Percentiles rank a stretch among this genome's conserved stretches.
Conservation (phyloP, 371 early-diverging fungal genomes). For the Mortierella sp. region DNA sequence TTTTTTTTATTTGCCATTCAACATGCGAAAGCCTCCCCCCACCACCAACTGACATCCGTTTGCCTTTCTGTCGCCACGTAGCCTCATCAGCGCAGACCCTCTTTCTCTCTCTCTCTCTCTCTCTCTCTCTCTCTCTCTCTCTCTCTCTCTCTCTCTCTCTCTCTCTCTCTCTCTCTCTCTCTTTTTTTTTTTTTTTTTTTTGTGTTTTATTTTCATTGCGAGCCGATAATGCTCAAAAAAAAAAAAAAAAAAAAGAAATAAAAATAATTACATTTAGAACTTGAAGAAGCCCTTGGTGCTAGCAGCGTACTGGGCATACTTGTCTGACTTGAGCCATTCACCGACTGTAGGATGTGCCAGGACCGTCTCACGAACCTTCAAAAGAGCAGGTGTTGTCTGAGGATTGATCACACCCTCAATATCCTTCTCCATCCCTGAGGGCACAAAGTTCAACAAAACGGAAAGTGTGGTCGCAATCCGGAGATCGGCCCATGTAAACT, state of each 20-base stretch:
- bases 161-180: no score
- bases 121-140: no score
- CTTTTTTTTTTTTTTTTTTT: no score
- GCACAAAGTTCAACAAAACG: conserved; percentile 2
- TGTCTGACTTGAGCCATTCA: no score
- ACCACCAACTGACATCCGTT: no score
- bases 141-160: no score
- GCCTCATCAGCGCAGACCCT: no score
- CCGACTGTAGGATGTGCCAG: neutral
- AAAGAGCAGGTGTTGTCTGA: conserved; percentile 9
- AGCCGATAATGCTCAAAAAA: neutral
- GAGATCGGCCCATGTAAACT: conserved; percentile 12
- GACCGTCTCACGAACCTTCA: conserved; percentile 12
- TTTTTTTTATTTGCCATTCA: no score
- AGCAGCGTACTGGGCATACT: neutral
- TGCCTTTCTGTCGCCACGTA: no score
- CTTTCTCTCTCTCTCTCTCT: no score
- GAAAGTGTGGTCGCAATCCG: neutral
- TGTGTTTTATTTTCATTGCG: neutral
- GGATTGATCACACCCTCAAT: conserved; percentile 2
- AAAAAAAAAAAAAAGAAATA: neutral
- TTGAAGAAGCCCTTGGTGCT: conserved; percentile 2
- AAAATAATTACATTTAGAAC: neutral
- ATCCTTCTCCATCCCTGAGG: neutral
- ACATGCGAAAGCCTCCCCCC: no score